Evolutionary conservation across 192 early-diverging fungal genomes (phyloP).

Genomic region (Ramicandelaber brevisporus): DNA sequence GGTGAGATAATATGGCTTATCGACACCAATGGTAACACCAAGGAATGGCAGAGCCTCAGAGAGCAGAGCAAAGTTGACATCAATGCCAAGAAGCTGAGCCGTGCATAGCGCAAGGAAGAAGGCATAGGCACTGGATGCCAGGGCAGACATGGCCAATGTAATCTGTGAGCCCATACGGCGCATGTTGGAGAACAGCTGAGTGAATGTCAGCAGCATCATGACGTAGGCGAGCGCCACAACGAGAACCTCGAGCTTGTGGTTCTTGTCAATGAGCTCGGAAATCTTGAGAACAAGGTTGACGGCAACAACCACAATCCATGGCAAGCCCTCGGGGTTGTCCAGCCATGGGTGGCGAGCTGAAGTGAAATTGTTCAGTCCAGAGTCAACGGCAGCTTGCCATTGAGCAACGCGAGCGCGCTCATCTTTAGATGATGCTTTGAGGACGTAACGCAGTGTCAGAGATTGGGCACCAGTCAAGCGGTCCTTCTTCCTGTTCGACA

Average conservation of each 20-base stretch:
- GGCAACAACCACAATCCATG: slow-evolving; percentile 21
- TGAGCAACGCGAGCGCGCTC: slow-evolving; percentile 10
- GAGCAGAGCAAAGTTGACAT: slow-evolving; percentile 41
- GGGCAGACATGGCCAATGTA: slow-evolving; percentile 41
- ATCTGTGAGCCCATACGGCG: slow-evolving; percentile 56
- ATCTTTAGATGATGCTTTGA: slow-evolving; percentile 18
- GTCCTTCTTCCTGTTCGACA: too few species aligned
- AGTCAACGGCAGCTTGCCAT: slow-evolving; percentile 26
- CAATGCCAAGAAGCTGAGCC: slow-evolving; percentile 36
- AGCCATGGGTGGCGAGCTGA: slow-evolving; percentile 6
- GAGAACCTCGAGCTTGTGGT: slow-evolving; percentile 48
- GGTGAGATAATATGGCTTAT: slow-evolving; percentile 60
- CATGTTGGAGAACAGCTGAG: slow-evolving; percentile 63
- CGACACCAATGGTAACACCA: slow-evolving; percentile 74
- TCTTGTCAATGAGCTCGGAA: slow-evolving; percentile 36
- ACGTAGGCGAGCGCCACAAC: slow-evolving; percentile 54
- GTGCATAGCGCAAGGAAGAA: slow-evolving; percentile 47
- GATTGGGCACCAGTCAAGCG: slow-evolving; percentile 4
- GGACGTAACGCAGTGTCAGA: slow-evolving; percentile 21
- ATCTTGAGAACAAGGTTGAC: slow-evolving; percentile 28
- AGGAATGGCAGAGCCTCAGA: slow-evolving; percentile 79
- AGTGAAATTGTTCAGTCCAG: slow-evolving; percentile 11
- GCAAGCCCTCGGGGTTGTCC: slow-evolving; percentile 17
- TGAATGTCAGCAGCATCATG: slow-evolving; percentile 57
- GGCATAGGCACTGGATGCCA: slow-evolving; percentile 44